Evolutionary conservation across 345 rosid species (phyloP), one percentile per base, ranked within the genome.

Genomic region (Acer campestre): DNA sequence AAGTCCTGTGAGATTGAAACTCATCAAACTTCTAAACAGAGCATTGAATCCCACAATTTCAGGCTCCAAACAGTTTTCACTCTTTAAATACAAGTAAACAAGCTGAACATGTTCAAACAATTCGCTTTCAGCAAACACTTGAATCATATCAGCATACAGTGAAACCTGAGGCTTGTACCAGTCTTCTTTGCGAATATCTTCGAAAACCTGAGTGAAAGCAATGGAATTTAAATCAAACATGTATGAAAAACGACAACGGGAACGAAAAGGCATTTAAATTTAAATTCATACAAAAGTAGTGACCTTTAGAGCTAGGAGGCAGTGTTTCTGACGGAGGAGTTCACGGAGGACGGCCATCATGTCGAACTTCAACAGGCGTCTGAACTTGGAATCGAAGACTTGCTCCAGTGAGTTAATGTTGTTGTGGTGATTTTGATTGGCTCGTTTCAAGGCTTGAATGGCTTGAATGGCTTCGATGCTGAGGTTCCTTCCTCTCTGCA

Each of bases 391-490:
- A 74, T 76, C 73, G 53, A 89, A 75, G 59, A 81, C 86, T 18
- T 81, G 87, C 53, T 85, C 82, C 29, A 89, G 80, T 14, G 75
- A 67, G 4, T 23, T 20, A 29, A 29, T 29, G 12, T 27, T 6
- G 38, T 40, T 46, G 11, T 46, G 49, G 49, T 46, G 49, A 46
- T 10, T 67, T 53, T 62, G 73, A 31, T 80, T 83, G 71, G 90
- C 93, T 81, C 94, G 88, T 81, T 94, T 94, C 79, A 89, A 84
- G 13, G 93, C 82, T 79, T 93, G 98, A 27, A 93, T 89, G 0
- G 90, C 83, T 73, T 93, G 97, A 69, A 93, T 93, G 13, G 95
- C 93, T 82, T 94, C 98, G 75, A 85, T 90, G 87, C 98, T 94
- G 75, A 92, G 92, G 84, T 84, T 85, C 77, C 98, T 85, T 76